These are phyloP conservation scores for Cercospora sojina DNA, from an alignment of 2,329 filamentous ascomycete genomes.

Conservation along the genomic window DNA sequence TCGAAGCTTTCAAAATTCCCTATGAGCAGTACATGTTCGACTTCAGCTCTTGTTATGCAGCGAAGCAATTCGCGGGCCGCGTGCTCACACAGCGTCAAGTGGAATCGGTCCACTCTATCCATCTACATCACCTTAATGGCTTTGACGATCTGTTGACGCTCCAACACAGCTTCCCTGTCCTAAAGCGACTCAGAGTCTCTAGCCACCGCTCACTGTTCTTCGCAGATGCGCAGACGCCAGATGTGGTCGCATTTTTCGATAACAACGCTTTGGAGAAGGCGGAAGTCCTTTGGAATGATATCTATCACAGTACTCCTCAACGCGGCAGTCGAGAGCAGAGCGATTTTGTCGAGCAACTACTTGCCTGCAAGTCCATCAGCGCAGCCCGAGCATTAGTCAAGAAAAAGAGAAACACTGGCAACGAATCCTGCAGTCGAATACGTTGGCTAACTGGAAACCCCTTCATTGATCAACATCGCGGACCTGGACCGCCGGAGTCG, in stretches of 20 bases:
- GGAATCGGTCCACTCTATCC: background rate
- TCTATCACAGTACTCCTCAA: background rate
- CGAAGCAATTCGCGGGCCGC: background rate
- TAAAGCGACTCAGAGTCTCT: background rate
- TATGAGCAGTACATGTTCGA: background rate
- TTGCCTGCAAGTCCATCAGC: background rate
- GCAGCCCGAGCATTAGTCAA: background rate
- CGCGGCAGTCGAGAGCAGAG: background rate
- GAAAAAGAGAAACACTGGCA: background rate
- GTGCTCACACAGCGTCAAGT: background rate
- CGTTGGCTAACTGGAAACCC: background rate
- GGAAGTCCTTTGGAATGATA: background rate
- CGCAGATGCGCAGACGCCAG: background rate
- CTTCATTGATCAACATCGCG: no score
- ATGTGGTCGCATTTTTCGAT: background rate
- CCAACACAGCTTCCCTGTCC: background rate
- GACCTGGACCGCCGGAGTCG: background rate
- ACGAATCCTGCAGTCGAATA: background rate
- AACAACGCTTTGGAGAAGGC: background rate
- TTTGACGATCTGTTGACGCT: background rate
- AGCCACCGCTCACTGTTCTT: background rate
- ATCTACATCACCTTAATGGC: background rate
- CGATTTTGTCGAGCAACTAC: background rate
- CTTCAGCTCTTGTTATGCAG: background rate
- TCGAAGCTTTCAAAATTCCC: background rate